A percentile compares a stretch with the other conserved stretches of the same genome.
phyloP scores from a whole-genome alignment of 2,329 filamentous ascomycete species.

The Emmonsia crescens region DNA sequence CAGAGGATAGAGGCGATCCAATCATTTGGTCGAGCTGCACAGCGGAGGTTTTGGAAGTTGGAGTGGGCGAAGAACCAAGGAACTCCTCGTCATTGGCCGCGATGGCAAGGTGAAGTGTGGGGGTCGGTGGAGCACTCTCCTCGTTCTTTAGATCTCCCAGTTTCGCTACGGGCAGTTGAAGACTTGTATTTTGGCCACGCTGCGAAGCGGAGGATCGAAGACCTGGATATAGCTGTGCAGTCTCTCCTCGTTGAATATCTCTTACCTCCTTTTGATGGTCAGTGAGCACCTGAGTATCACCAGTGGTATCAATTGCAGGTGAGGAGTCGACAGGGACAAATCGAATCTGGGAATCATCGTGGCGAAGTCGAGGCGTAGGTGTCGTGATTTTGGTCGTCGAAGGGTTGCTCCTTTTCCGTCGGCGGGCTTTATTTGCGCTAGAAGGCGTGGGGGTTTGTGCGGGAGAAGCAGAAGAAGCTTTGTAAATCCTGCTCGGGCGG shows the following conservation, averaged over 20 bases:
- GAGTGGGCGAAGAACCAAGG: slow-evolving; percentile 44
- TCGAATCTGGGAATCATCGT: slow-evolving; percentile 73
- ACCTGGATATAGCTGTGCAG: slow-evolving; percentile 56
- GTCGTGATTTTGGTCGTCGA: slow-evolving; percentile 20
- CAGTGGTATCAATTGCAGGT: slow-evolving; percentile 34
- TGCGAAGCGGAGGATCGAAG: slow-evolving; percentile 41
- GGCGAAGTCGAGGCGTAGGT: slow-evolving; percentile 49
- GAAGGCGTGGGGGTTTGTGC: neutral
- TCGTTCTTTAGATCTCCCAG: slow-evolving; percentile 13
- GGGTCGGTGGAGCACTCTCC: slow-evolving; percentile 30
- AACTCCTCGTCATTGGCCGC: slow-evolving; percentile 36
- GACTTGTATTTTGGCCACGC: neutral
- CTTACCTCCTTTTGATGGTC: slow-evolving; percentile 69
- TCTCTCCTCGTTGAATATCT: slow-evolving; percentile 56
- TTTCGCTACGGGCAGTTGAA: neutral
- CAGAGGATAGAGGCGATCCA: slow-evolving; percentile 7
- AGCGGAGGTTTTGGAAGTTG: slow-evolving; percentile 25
- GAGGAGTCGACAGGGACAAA: slow-evolving; percentile 61
- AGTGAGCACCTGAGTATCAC: slow-evolving; percentile 63
- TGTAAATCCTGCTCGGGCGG: neutral
- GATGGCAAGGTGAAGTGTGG: slow-evolving; percentile 28
- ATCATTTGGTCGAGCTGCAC: slow-evolving; percentile 5
- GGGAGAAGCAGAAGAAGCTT: slow-evolving; percentile 1
- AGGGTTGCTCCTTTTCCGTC: slow-evolving; percentile 18
- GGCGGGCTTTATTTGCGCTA: neutral